Percentiles rank a stretch among this genome's conserved stretches.
These are phyloP conservation scores for Graphilbum ipis-grandicollis DNA, from an alignment of 2,329 filamentous ascomycete species.

Conservation along the genomic window DNA sequence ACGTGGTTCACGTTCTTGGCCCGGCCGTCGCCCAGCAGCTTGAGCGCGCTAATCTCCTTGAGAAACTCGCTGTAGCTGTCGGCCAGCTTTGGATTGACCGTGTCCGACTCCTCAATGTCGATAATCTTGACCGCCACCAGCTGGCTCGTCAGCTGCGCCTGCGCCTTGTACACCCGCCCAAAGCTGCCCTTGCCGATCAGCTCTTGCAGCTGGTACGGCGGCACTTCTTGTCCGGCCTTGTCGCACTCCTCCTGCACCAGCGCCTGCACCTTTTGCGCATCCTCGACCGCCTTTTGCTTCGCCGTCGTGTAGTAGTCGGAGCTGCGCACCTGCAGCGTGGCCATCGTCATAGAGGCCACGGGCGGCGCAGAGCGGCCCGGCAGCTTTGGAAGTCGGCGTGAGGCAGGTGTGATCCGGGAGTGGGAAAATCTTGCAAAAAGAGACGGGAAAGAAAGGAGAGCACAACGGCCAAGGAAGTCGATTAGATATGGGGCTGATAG, in stretches of 20 bases:
- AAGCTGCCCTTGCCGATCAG: constrained; percentile 53
- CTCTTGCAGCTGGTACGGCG: constrained; percentile 44
- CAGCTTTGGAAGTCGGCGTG: too few relatives aligned
- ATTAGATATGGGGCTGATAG: too few relatives aligned
- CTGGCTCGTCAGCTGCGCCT: constrained; percentile 8
- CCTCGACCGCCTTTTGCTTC: constrained; percentile 35
- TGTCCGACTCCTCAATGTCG: constrained; percentile 64
- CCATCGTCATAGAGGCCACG: neutral
- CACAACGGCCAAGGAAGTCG: too few relatives aligned
- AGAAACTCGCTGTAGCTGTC: constrained; percentile 54
- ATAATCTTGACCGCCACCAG: constrained; percentile 64
- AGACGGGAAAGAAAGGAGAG: too few relatives aligned
- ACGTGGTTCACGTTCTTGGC: constrained; percentile 70
- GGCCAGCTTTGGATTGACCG: constrained; percentile 43
- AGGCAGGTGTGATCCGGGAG: neutral
- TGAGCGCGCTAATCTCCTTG: constrained; percentile 52
- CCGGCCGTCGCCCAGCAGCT: constrained; percentile 54
- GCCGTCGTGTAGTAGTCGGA: neutral
- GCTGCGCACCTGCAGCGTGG: neutral
- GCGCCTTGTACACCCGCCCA: constrained; percentile 46
- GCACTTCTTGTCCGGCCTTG: constrained; percentile 35
- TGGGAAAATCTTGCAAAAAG: too few relatives aligned
- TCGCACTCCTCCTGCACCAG: constrained; percentile 39
- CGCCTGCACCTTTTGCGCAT: constrained; percentile 46
- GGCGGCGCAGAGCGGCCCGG: too few relatives aligned